A percentile compares a stretch with the other conserved stretches of the same genome.
Evolutionary conservation across 2,329 filamentous ascomycete genomes (phyloP).

Genomic region (Penicillium sp.): DNA sequence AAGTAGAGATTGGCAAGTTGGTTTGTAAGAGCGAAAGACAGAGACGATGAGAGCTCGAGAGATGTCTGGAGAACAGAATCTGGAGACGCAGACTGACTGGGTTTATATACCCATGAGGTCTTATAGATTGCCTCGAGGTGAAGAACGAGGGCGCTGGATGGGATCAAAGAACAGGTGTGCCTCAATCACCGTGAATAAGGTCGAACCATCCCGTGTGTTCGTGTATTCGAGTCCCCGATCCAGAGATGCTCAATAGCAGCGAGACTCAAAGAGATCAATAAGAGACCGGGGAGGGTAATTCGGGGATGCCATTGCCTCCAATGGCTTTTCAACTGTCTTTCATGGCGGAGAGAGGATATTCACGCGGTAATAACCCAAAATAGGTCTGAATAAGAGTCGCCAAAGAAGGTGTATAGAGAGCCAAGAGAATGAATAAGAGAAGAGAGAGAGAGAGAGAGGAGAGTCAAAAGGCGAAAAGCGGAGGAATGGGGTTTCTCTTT

Average conservation of each 20-base stretch:
- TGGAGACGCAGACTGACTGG: background rate
- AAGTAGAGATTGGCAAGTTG: conserved; percentile 11
- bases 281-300: background rate
- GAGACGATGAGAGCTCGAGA: conserved; percentile 13
- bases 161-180: background rate
- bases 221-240: background rate
- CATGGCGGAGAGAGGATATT: background rate
- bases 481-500: background rate
- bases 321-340: background rate
- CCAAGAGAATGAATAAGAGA: conserved; percentile 4
- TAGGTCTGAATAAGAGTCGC: background rate
- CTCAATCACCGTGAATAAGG: background rate
- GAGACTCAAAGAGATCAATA: background rate
- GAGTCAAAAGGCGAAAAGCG: background rate
- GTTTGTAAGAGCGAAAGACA: conserved; percentile 7
- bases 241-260: background rate
- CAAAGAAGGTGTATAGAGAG: background rate
- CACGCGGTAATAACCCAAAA: background rate
- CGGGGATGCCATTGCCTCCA: too few species aligned
- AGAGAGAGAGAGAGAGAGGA: too few species aligned
- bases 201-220: background rate
- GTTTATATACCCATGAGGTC: conserved; percentile 1
- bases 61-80: conserved; percentile 3
- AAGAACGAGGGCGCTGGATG: background rate
- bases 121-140: background rate